phyloP scores from a whole-genome alignment of 2,329 filamentous ascomycete genomes.

The Geosmithia flava region DNA sequence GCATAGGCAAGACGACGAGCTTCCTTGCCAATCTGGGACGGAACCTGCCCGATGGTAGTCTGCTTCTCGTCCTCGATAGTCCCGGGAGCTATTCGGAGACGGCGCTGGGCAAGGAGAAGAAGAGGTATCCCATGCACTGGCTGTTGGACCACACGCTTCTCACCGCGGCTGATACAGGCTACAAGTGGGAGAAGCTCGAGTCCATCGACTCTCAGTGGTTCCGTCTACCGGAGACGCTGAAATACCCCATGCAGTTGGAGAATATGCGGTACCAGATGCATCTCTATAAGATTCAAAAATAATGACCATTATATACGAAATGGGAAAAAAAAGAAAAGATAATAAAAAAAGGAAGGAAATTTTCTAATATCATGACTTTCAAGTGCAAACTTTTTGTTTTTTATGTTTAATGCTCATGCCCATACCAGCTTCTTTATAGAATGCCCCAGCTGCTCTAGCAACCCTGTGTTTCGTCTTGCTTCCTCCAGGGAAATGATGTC shows the following conservation, averaged over 20 bases:
- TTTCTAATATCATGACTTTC: no score
- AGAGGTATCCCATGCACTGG: conserved; percentile 87
- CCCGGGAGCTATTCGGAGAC: conserved; percentile 88
- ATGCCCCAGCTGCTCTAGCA: conserved; percentile 79
- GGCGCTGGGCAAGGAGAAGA: conserved; percentile 46
- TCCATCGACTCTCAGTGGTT: conserved; percentile 79
- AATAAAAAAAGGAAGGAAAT: no score
- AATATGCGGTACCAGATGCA: conserved; percentile 95
- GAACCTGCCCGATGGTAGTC: conserved; percentile 40
- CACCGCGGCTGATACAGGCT: conserved; percentile 19
- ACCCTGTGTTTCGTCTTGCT: conserved; percentile 74
- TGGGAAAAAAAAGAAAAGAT: no score
- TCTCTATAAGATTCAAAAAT: conserved; percentile 43
- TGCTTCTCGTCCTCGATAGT: conserved; percentile 81
- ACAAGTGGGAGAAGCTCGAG: conserved; percentile 61
- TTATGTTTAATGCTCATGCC: conserved; percentile 28
- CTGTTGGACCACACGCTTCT: conserved; percentile 73
- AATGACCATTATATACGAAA: not conserved
- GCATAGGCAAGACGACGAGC: conserved; percentile 59
- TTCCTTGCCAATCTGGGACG: conserved; percentile 62
- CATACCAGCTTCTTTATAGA: conserved; percentile 90
- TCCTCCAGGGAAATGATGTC: conserved; percentile 78
- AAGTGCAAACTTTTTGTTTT: not conserved
- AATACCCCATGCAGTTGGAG: conserved; percentile 77
- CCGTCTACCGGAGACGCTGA: conserved; percentile 51